Base-by-base conservation (phyloP, 345 rosid species). In the Dimocarpus longan region DNA sequence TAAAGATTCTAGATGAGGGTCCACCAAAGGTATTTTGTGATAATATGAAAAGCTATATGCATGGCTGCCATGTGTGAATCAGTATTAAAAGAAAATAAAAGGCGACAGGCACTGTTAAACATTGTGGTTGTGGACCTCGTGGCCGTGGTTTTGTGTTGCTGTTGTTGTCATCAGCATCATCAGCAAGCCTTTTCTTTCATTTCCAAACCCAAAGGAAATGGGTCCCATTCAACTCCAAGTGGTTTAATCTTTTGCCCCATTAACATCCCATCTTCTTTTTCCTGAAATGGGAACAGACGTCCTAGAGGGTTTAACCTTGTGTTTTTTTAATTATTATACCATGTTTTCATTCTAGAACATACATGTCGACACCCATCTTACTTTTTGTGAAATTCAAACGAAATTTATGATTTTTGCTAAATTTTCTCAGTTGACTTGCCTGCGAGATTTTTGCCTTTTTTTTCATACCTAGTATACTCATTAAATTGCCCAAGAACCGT, bases 201-300 rank as follows among this genome's bases (percentile, higher is more conserved):
- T 79, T 85, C 87, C 87, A 73, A 76, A 67, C 60, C 76, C 80
- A 74, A 70, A 79, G 83, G 87, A 82, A 66, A 21, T 46, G 28
- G 77, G 78, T 66, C 52, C 79, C 78, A 54, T 2, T 3, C 16
- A 8, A 26, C 50, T 66, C 39, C 19, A 5, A 63, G 11, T 46
- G 19, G 10, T 15, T 21, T 15, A 13, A 37, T 52, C 28, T 11
- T 24, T 56, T 46, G 24, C 24, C 44, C 68, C 70, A 42, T 18
- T 59, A 6, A 8, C 6, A 44, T 15, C 69, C 84, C 71, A 16
- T 19, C 70, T 56, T 50, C 15, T 63, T 56, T 74, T 46, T 72
- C 40, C 80, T 42, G 7, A 71, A 68, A 54, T 32, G 39, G 69
- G 62, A 52, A 71, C 8, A 16, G n/a, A 22, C 19, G 2, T 46